These are phyloP conservation scores for Pezicula rhizophila DNA, from an alignment of 2,329 filamentous ascomycete species.

Conservation along the genomic window DNA sequence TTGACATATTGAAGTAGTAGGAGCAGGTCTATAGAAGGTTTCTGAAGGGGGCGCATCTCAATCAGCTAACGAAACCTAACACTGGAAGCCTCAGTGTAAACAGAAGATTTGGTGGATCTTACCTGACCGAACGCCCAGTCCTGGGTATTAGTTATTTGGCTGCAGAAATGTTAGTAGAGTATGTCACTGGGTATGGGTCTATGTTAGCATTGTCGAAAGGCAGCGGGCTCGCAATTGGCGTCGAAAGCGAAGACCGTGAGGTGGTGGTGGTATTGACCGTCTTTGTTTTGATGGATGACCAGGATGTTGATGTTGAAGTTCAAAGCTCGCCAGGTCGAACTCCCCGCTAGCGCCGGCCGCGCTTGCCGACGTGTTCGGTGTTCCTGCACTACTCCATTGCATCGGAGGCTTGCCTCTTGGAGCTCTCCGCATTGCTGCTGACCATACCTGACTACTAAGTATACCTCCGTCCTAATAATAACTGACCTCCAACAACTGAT, in stretches of 20 bases:
- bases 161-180: slow-evolving; percentile 21
- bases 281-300: slow-evolving; percentile 9
- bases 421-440: neutral
- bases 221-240: neutral
- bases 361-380: neutral
- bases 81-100: slow-evolving; percentile 10
- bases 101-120: slow-evolving; percentile 5
- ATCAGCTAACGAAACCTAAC: too few relatives aligned
- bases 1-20: slow-evolving; percentile 14
- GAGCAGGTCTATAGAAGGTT: neutral
- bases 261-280: slow-evolving; percentile 3
- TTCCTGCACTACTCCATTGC: neutral
- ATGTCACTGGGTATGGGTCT: slow-evolving; percentile 3
- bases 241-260: neutral
- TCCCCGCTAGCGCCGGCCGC: neutral
- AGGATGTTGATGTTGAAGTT: neutral
- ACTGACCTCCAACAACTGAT: neutral
- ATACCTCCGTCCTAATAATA: too few relatives aligned
- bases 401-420: neutral
- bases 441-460: neutral
- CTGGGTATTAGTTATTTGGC: neutral
- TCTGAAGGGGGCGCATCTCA: too few relatives aligned
- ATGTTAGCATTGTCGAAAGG: slow-evolving; percentile 16
- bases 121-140: slow-evolving; percentile 1
- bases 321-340: too few relatives aligned